Conservation (phyloP, 768 basidiomycete genomes). For the Rossbeevera mucosa region DNA sequence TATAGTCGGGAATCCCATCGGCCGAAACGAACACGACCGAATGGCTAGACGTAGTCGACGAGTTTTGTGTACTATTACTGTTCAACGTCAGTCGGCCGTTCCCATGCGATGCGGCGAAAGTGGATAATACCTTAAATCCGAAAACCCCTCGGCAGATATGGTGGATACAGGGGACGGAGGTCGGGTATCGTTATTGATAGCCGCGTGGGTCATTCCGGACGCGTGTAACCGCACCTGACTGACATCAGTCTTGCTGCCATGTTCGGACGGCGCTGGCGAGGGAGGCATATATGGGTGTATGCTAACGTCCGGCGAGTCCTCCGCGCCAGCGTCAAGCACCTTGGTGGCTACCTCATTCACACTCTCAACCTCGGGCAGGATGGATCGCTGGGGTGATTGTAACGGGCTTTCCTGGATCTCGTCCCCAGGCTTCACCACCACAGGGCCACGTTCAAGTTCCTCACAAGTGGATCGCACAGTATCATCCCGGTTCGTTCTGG, state of each 20-base stretch:
- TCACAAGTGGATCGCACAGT: not conserved
- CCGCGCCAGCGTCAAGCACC: not conserved
- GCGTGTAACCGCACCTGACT: not conserved
- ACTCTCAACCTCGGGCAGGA: not conserved
- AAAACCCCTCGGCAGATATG: constrained; percentile 7
- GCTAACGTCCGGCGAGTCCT: not conserved
- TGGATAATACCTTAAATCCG: constrained; percentile 14
- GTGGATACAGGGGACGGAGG: constrained; percentile 13
- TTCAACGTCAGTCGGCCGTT: not conserved
- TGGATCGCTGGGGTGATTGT: not conserved
- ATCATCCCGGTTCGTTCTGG: not conserved
- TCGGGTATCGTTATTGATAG: constrained; percentile 3
- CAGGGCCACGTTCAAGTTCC: not conserved
- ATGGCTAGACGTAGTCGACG: constrained; percentile 12
- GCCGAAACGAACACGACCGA: constrained; percentile 30
- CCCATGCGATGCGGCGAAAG: not conserved
- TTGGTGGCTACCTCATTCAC: not conserved
- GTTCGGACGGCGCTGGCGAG: constrained; percentile 28
- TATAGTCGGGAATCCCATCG: constrained; percentile 28
- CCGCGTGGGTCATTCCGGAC: constrained; percentile 1
- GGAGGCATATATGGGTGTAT: constrained; percentile 9
- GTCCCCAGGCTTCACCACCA: not conserved
- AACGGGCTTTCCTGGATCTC: not conserved
- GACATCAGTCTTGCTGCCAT: constrained; percentile 14
- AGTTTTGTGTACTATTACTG: constrained; percentile 5